phyloP scores from a whole-genome alignment of 2,329 filamentous ascomycete genomes.

The Sclerotinia glacialis region DNA sequence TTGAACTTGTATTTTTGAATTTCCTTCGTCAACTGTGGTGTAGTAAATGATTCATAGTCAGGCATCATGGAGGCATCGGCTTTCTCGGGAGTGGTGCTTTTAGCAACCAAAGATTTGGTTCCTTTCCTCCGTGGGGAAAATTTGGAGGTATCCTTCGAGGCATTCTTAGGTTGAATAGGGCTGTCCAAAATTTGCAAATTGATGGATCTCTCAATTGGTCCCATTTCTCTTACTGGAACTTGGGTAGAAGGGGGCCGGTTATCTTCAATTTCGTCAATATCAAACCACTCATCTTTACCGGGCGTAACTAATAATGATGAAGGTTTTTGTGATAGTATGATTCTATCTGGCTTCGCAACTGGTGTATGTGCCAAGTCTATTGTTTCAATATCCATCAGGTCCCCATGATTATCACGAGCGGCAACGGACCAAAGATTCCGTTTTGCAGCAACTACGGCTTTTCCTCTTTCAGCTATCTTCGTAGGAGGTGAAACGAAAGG shows the following conservation, averaged over 20 bases:
- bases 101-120: slow-evolving; percentile 17
- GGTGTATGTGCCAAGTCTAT: slow-evolving; percentile 53
- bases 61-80: slow-evolving; percentile 42
- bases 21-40: slow-evolving; percentile 59
- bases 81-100: slow-evolving; percentile 17
- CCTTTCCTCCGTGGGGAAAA: slow-evolving; percentile 1
- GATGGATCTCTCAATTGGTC: slow-evolving; percentile 27
- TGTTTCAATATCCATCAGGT: slow-evolving; percentile 54
- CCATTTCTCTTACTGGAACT: slow-evolving; percentile 14
- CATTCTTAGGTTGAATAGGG: slow-evolving; percentile 15
- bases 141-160: background rate
- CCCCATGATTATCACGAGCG: slow-evolving; percentile 63
- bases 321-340: background rate
- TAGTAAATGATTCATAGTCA: slow-evolving; percentile 60
- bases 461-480: slow-evolving; percentile 15
- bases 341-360: slow-evolving; percentile 22
- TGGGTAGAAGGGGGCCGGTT: slow-evolving; percentile 19
- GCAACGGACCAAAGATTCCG: slow-evolving; percentile 67
- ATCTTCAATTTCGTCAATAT: slow-evolving; percentile 29
- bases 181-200: slow-evolving; percentile 25
- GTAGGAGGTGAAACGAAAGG: slow-evolving; percentile 39
- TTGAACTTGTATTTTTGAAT: slow-evolving; percentile 70
- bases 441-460: slow-evolving; percentile 24
- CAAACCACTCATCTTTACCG: slow-evolving; percentile 31
- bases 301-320: background rate